Percentiles rank a stretch among this genome's conserved stretches.
These are phyloP conservation scores for Plasmodiophora brassicae DNA, from an alignment of 208 protist species.

Conservation along the genomic window DNA sequence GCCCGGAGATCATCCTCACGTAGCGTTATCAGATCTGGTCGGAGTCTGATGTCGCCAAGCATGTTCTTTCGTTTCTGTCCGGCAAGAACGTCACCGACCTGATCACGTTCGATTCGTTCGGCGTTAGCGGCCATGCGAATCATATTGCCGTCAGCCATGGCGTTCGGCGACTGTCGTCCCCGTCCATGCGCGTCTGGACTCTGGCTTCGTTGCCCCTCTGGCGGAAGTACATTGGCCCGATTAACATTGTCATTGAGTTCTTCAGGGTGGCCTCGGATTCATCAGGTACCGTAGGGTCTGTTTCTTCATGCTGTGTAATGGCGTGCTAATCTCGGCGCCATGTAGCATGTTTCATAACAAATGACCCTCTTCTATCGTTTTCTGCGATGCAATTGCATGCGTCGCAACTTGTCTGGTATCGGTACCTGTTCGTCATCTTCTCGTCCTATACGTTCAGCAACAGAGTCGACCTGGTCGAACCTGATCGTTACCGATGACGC, in stretches of 20 bases:
- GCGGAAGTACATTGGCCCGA: neutral
- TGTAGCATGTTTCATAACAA: neutral
- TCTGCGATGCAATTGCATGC: neutral
- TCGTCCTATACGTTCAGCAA: constrained; percentile 12
- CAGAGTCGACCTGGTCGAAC: too few relatives aligned
- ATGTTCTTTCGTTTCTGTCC: neutral
- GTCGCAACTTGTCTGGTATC: constrained; percentile 13
- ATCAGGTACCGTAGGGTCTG: neutral
- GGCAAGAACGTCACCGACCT: neutral
- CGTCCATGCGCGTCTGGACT: neutral
- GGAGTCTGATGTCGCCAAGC: neutral
- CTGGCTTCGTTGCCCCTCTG: neutral
- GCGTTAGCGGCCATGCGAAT: neutral
- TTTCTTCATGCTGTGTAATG: neutral
- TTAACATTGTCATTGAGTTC: neutral
- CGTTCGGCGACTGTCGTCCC: neutral
- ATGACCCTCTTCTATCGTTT: neutral
- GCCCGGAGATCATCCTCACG: neutral
- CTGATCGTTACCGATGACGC: too few relatives aligned
- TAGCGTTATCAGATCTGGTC: neutral
- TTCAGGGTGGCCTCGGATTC: neutral
- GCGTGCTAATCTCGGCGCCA: neutral
- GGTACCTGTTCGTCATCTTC: neutral
- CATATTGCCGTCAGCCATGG: neutral
- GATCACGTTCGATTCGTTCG: neutral